Conservation (phyloP, 129 eudicot species). For the Pseudognaphalium luteoalbum region DNA sequence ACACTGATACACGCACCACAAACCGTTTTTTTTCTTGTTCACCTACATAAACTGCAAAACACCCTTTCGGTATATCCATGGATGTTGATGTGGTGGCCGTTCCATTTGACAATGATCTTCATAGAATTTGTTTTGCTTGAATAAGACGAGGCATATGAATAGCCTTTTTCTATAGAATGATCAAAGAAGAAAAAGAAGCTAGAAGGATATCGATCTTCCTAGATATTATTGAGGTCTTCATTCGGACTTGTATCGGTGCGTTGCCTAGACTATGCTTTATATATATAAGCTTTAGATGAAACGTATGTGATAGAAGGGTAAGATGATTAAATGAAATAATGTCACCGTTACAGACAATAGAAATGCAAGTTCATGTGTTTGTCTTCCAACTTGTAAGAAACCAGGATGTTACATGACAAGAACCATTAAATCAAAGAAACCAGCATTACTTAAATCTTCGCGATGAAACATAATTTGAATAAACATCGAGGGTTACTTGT, state of each 20-base stretch:
- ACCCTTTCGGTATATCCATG: conserved; percentile 37
- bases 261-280: too few species aligned
- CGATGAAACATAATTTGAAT: neutral
- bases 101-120: conserved; percentile 21
- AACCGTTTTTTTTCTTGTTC: neutral
- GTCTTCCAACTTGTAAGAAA: neutral
- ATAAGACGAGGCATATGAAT: conserved; percentile 1
- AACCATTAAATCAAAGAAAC: neutral
- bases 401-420: neutral
- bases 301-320: too few species aligned
- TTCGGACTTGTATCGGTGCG: too few species aligned
- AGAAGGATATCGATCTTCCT: too few species aligned
- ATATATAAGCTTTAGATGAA: too few species aligned
- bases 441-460: neutral
- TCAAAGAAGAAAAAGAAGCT: too few species aligned
- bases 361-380: neutral
- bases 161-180: too few species aligned
- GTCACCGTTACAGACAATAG: too few species aligned
- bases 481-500: neutral
- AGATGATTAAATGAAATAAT: too few species aligned
- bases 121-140: conserved; percentile 21
- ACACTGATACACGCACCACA: neutral
- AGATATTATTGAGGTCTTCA: too few species aligned
- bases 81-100: neutral
- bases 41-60: conserved; percentile 35